These are phyloP conservation scores for Leptomonas seymouri DNA, from an alignment of 208 protist species.

Conservation along the genomic window DNA sequence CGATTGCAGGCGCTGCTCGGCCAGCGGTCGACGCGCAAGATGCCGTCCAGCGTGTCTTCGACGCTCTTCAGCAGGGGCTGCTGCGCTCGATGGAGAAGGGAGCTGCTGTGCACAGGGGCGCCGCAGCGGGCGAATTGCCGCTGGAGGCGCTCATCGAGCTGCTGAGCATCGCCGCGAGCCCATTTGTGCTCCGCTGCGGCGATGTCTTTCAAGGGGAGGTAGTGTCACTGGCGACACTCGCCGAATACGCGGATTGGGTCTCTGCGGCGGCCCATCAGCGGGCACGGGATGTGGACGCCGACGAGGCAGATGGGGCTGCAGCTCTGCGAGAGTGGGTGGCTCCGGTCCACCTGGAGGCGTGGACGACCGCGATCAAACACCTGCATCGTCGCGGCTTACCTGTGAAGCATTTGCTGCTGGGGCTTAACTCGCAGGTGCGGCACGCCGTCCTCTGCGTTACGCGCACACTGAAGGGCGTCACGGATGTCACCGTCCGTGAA, in stretches of 20 bases:
- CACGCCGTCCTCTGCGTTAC: conserved; percentile 29
- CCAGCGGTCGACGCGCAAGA: neutral
- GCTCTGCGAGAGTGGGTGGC: conserved; percentile 29
- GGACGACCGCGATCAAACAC: conserved; percentile 11
- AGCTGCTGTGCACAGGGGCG: neutral
- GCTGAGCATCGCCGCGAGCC: conserved; percentile 14
- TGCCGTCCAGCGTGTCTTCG: conserved; percentile 31
- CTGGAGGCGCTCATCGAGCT: conserved; percentile 39
- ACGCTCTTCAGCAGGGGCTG: conserved; percentile 29
- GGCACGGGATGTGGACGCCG: neutral
- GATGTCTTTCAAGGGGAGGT: neutral
- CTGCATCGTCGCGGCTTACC: neutral
- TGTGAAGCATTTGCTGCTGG: neutral
- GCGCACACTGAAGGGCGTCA: conserved; percentile 22
- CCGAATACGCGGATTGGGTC: conserved; percentile 9
- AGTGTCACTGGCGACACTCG: neutral
- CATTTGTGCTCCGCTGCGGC: conserved; percentile 23
- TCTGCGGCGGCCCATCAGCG: conserved; percentile 15
- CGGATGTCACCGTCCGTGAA: conserved; percentile 4
- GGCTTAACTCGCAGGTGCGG: conserved; percentile 13
- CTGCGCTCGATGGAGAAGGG: conserved; percentile 5
- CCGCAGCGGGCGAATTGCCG: conserved; percentile 8
- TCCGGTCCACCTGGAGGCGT: conserved; percentile 28
- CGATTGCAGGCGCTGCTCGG: neutral
- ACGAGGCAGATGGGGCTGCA: neutral